Evolutionary conservation across 345 rosid genomes (phyloP), one percentile per base, ranked within the genome.

Genomic region (Luvunga scandens): DNA sequence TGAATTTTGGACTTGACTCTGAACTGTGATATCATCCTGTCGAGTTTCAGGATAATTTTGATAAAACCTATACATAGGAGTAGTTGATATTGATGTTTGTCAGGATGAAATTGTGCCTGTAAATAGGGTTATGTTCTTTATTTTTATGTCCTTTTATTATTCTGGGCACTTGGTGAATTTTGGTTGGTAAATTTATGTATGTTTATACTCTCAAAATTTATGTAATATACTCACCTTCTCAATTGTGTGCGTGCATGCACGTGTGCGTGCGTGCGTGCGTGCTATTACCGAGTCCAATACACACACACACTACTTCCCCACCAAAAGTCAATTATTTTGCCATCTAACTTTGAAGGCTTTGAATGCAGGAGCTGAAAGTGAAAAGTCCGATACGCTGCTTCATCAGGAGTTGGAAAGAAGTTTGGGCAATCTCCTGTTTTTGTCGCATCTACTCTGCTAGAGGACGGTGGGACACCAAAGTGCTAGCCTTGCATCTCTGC

Each of bases 381-480:
- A 87, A 64, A 80, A 69, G 67, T 42, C 12, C 6, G 19, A 56
- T 36, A 67, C 25, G 6, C 53, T 28, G 56, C 78, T 84, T 59
- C 84, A 84, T 73, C 62, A 71, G 62, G 89, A 90, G 78, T 80
- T 88, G 57, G 97, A 89, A 92, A 88, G 85, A 89, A 88, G 82
- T 90, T 87, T 65, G 97, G 97, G 50, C 93, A 89, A 73, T 90
- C 94, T 53, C 92, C 94, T 19, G 86, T 86, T 9, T 89, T 92
- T 60, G 85, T 89, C 14, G 87, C 89, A 1, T 89, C 94, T 8
- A 86, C 92, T 9, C 78, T 82, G 69, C 82, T 85, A 76, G 89
- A 89, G 78, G 83, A 87, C 71, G 93, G 91, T 75, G 92, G 90
- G 39, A 76, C 89, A 28, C 80, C 85, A 7, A 87, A 82, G 76